Base-by-base conservation (phyloP, 208 protist genomes). In the Perkinsela sp. region DNA sequence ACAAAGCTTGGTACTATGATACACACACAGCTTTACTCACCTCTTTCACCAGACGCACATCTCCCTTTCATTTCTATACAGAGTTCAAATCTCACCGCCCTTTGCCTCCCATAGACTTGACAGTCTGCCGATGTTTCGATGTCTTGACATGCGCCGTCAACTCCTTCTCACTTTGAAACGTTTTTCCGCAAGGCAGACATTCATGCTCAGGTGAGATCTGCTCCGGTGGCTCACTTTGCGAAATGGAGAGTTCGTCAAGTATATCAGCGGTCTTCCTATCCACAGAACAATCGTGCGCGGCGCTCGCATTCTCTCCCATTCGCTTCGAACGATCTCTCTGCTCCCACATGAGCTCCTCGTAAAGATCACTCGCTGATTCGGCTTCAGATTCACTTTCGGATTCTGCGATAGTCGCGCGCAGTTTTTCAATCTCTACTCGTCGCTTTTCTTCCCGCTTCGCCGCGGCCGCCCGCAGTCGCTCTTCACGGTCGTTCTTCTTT, bases 111-210 rank as follows among this genome's bases (percentile, higher is more conserved):
- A 57, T n/a, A 22, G 40, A 6, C 75, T 86, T 85, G 68, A 90
- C 68, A 75, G 84, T 87, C 29, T 82, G 80, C 70, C 86, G 90
- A 71, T 92, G 87, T 71, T 92, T 92, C 68, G 73, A 82, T 70
- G 84, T 90, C 69, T 84, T 79, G 30, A 90, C 68, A 72, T 92
- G 87, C 69, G 90, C 84, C 32, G 81, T 86, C 69, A 78, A 89
- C 75, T 88, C 83, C n/a, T 78, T 82, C 30, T 77, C 75, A 28
- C 76, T 79, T 69, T 86, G 86, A 75, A 89, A 90, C 66, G 77
- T 75, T 72, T 92, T 92, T 69, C 89, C 90, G 73, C 87, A 92
- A 0, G 82, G 82, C 15, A 78, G 76, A 72, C 87, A 92, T 73
- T 82, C 32, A 28, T n/a, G 22, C 40, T 22, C 40, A n/a, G n/a